A percentile compares a stretch with the other conserved stretches of the same genome.
phyloP scores from a whole-genome alignment of 371 early-diverging fungal species.

The Nematocida sp. region DNA sequence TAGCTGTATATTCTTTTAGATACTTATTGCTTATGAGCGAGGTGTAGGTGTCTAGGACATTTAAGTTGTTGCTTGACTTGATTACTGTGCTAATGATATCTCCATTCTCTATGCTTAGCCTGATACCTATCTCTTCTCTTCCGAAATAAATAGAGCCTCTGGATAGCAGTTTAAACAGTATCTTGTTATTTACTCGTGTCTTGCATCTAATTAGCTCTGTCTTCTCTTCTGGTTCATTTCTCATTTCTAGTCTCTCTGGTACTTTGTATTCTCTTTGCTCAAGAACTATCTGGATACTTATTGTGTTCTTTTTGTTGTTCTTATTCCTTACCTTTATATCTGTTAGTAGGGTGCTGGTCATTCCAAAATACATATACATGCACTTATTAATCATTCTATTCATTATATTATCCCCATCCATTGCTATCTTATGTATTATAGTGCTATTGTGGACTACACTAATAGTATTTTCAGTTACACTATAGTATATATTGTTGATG shows the following conservation, averaged over 20 bases:
- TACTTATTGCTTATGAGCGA: conserved; percentile 9
- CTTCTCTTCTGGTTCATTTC: neutral
- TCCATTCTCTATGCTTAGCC: neutral
- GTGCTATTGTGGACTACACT: no score
- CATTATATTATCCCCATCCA: neutral
- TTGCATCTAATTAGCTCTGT: neutral
- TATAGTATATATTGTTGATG: no score
- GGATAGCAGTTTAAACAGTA: conserved; percentile 16
- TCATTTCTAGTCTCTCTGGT: conserved; percentile 10
- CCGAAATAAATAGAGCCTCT: neutral
- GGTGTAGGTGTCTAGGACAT: conserved; percentile 8
- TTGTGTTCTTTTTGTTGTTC: conserved; percentile 20
- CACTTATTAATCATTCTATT: neutral
- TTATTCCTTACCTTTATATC: conserved; percentile 31
- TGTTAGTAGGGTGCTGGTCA: neutral
- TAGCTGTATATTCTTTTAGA: neutral
- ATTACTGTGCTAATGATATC: neutral
- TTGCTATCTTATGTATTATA: no score
- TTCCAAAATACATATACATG: neutral
- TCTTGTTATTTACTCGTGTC: neutral
- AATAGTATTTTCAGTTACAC: no score
- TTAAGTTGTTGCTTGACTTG: neutral
- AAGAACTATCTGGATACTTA: conserved; percentile 1
- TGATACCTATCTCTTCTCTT: neutral
- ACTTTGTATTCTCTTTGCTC: neutral